These are phyloP conservation scores for Diplodia intermedia DNA, from an alignment of 2,329 filamentous ascomycete species.

Conservation along the genomic window DNA sequence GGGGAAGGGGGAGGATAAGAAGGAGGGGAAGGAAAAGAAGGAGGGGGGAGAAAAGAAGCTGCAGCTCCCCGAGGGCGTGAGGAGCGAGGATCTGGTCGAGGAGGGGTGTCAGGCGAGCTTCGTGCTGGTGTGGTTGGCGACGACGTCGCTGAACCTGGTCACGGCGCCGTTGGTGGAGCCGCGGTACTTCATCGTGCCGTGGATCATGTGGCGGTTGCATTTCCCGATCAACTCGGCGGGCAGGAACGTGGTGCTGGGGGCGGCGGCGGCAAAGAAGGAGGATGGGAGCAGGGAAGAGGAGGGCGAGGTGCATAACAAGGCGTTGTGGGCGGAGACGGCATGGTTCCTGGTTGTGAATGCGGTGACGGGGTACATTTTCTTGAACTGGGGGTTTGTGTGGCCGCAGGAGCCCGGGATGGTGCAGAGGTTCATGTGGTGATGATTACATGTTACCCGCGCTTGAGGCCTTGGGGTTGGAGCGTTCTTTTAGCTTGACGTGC, in stretches of 20 bases:
- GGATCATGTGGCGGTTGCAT: conserved; percentile 89
- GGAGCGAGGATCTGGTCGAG: conserved; percentile 17
- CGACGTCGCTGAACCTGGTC: conserved; percentile 78
- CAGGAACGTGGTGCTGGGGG: neutral
- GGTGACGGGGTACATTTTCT: conserved; percentile 73
- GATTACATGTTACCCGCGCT: too few relatives aligned
- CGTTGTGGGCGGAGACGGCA: conserved; percentile 66
- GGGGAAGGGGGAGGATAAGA: neutral
- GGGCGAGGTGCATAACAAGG: conserved; percentile 45
- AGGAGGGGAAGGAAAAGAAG: neutral
- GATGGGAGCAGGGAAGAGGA: neutral
- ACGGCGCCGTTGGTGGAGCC: conserved; percentile 94
- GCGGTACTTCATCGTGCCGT: conserved; percentile 93
- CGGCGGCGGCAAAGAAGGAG: neutral
- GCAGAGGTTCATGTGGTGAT: conserved; percentile 83
- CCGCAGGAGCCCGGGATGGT: conserved; percentile 62
- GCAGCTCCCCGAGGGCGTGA: conserved; percentile 5
- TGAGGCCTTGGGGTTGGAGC: too few relatives aligned
- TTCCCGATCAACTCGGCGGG: conserved; percentile 60
- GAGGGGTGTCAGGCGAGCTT: conserved; percentile 51
- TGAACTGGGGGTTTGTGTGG: conserved; percentile 74
- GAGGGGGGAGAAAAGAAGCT: neutral
- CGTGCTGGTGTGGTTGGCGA: conserved; percentile 67
- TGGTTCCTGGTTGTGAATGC: conserved; percentile 74
- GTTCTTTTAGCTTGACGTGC: too few relatives aligned